These are phyloP conservation scores for Paraphaeosphaeria sporulosa DNA, from an alignment of 2,329 filamentous ascomycete species.

Conservation along the genomic window DNA sequence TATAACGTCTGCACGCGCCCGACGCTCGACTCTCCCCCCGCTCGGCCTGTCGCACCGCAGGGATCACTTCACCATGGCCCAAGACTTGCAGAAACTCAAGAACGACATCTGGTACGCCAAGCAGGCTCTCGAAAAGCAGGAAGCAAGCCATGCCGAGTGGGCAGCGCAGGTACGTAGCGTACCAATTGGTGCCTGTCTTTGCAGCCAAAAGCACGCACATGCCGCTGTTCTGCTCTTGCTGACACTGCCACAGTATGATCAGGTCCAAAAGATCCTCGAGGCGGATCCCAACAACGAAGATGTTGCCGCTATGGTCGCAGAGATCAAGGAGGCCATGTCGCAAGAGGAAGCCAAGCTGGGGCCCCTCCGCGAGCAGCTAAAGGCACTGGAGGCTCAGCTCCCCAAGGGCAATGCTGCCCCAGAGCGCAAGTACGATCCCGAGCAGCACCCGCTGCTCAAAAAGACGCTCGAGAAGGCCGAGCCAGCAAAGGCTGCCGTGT, in stretches of 20 bases:
- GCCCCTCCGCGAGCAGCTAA: constrained; percentile 69
- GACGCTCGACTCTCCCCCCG: background rate
- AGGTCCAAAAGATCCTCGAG: constrained; percentile 80
- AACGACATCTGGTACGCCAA: constrained; percentile 36
- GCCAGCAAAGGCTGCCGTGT: constrained; percentile 59
- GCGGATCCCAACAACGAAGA: constrained; percentile 82
- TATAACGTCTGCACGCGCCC: background rate
- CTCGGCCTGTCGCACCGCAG: background rate
- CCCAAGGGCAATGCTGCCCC: constrained; percentile 49
- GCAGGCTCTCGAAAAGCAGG: constrained; percentile 32
- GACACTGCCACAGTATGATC: constrained; percentile 19
- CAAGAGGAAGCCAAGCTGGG: constrained; percentile 81
- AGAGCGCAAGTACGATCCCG: constrained; percentile 74
- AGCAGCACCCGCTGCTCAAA: constrained; percentile 79
- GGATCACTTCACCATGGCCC: constrained; percentile 27
- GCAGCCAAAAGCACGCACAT: background rate
- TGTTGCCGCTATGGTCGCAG: constrained; percentile 79
- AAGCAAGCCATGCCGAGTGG: constrained; percentile 29
- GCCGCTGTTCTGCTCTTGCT: background rate
- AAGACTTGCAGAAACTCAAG: constrained; percentile 36
- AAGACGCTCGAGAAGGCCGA: constrained; percentile 52
- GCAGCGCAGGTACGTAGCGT: constrained; percentile 17
- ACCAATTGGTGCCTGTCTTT: background rate
- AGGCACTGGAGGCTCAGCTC: constrained; percentile 58
- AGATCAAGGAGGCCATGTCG: constrained; percentile 82